Conservation (phyloP, 345 rosid genomes). For the Salix koriyanagi region DNA sequence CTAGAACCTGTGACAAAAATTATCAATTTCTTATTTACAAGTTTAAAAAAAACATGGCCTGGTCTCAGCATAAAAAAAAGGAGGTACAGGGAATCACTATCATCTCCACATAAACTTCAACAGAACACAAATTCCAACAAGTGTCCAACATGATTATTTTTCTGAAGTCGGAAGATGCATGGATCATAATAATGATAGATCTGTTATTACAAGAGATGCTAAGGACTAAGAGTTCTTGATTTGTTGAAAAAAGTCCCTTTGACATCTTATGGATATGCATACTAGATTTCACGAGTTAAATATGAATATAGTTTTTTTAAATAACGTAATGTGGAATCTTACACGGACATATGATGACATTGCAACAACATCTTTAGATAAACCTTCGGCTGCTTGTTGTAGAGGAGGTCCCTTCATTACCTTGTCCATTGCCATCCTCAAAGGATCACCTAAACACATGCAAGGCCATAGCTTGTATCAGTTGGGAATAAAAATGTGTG, state of each 20-base stretch:
- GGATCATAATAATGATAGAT: too few relatives aligned
- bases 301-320: background rate
- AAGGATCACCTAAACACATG: constrained; percentile 46
- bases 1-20: constrained; percentile 46
- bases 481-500: background rate
- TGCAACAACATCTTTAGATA: constrained; percentile 40
- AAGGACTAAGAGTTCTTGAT: too few relatives aligned
- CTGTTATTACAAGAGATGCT: too few relatives aligned
- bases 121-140: too few relatives aligned
- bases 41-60: background rate
- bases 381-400: constrained; percentile 32
- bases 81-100: too few relatives aligned
- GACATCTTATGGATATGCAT: too few relatives aligned
- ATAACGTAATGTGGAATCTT: constrained; percentile 19
- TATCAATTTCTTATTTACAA: constrained; percentile 13
- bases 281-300: background rate
- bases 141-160: too few relatives aligned
- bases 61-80: background rate
- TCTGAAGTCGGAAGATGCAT: too few relatives aligned
- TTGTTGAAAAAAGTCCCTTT: too few relatives aligned
- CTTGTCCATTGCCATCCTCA: constrained; percentile 33
- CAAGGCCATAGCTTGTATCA: constrained; percentile 3
- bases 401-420: constrained; percentile 46
- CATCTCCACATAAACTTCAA: background rate
- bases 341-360: constrained; percentile 46